Conservation (phyloP, 495 filamentous ascomycete species). For the Penicillium psychrofluorescens region DNA sequence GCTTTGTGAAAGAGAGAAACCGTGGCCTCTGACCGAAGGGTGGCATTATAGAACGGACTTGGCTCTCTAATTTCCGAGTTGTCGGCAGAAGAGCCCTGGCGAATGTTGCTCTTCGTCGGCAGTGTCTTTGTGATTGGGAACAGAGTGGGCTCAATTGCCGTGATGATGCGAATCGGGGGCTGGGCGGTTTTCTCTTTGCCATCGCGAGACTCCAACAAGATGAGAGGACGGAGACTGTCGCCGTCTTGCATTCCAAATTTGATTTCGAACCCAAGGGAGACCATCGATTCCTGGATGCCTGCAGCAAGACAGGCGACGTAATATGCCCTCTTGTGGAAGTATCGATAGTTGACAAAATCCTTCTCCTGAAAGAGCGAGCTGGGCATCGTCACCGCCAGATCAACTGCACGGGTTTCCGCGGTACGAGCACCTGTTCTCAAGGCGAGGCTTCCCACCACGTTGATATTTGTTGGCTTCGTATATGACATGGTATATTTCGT, state of each 20-base stretch:
- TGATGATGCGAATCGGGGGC: conserved; percentile 71
- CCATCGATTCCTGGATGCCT: conserved; percentile 48
- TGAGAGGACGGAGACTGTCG: conserved; percentile 67
- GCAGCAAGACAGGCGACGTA: conserved; percentile 77
- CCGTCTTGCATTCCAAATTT: conserved; percentile 65
- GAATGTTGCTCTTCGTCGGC: conserved; percentile 64
- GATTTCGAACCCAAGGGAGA: conserved; percentile 46
- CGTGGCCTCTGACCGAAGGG: conserved; percentile 68
- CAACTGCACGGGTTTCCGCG: conserved; percentile 51
- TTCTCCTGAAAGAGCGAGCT: conserved; percentile 77
- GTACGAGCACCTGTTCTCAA: conserved; percentile 64
- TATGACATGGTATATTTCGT: conserved; percentile 77
- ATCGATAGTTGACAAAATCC: conserved; percentile 87
- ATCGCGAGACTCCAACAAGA: conserved; percentile 45
- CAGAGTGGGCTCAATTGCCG: conserved; percentile 53
- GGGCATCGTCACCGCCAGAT: conserved; percentile 85
- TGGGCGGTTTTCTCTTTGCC: conserved; percentile 19
- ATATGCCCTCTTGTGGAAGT: conserved; percentile 91
- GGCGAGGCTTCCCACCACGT: conserved; percentile 83
- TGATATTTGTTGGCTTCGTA: conserved; percentile 66
- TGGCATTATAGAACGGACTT: conserved; percentile 86
- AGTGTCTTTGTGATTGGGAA: conserved; percentile 64
- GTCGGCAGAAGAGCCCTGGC: conserved; percentile 35
- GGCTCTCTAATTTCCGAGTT: conserved; percentile 31
- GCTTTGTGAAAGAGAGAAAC: conserved; percentile 66